Evolutionary conservation across 345 rosid genomes (phyloP), one percentile per base, ranked within the genome.

Genomic region (Rhodamnia argentea): DNA sequence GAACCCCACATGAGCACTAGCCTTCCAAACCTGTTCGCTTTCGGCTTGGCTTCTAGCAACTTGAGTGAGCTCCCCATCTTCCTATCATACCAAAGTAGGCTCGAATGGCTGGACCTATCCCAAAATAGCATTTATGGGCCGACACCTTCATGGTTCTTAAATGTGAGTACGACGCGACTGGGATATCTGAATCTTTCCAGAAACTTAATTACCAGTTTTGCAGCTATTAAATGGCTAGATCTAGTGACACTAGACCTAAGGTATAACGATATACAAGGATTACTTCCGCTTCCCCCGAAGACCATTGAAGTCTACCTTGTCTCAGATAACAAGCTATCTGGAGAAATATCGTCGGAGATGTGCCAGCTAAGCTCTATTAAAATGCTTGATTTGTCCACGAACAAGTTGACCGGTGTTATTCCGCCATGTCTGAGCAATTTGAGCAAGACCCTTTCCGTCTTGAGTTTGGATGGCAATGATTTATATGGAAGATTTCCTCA

Each of bases 21-120:
- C 70, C 50, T 52, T 26, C 16, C 83, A 2, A 84, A 89, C 70
- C 16, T 88, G 27, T 1, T 32, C 26, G 2, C 1, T 6, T 13
- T 89, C 7, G 52, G 50, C 47, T 74, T 88, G 84, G 58, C 55
- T 82, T 86, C 88, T 4, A 89, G 88, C 87, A 90, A 89, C 74
- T 62, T 90, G 24, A 27, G 58, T 13, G 82, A 85, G 83, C 75
- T 90, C 52, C 87, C 92, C 47, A 10, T 60, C 82, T 90, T 90
- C 86, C 74, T 90, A 23, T 82, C 56, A 18, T 1, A 32, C 52
- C 89, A 87, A 89, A 52, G 59, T 52, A 29, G 57, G 24, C 54
- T 83, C 84, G n/a, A 3, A 18, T 20, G 32, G 37, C 13, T 90
- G n/a, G 87, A 89, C n/a, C 84, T 90, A 16, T 47, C 64, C 16